These are phyloP conservation scores for Effrenium voratum DNA, from an alignment of 73 alveolate genomes.

Conservation along the genomic window DNA sequence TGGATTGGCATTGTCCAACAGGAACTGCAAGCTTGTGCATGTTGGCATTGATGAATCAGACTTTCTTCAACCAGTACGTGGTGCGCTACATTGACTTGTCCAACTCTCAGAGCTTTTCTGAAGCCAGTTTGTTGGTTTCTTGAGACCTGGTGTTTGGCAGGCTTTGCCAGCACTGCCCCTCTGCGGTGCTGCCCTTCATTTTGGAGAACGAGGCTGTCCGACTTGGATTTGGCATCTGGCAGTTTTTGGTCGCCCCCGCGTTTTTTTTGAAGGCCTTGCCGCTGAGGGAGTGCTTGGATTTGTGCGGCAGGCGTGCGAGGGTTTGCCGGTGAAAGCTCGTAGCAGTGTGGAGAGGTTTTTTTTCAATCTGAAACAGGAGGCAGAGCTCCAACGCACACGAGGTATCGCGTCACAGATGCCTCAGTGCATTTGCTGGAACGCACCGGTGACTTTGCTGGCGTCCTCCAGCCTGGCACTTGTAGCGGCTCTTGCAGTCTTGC, in stretches of 20 bases:
- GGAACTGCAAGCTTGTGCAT: not conserved
- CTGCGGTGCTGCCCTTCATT: slow-evolving; percentile 73
- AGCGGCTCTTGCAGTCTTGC: not conserved
- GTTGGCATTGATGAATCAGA: not conserved
- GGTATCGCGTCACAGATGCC: slow-evolving; percentile 85
- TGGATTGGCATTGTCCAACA: too few relatives aligned
- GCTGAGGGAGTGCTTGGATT: slow-evolving; percentile 77
- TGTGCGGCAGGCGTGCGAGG: slow-evolving; percentile 40
- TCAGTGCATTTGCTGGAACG: slow-evolving; percentile 81
- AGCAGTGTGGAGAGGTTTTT: not conserved
- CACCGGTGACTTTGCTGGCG: slow-evolving; percentile 84
- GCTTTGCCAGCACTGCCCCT: slow-evolving; percentile 76
- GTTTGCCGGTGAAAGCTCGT: not conserved
- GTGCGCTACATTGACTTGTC: slow-evolving; percentile 77
- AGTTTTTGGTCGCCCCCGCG: too few relatives aligned
- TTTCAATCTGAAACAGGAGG: not conserved
- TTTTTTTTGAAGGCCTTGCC: slow-evolving; percentile 23
- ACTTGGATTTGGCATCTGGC: not conserved
- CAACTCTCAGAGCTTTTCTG: not conserved
- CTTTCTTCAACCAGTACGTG: slow-evolving; percentile 50
- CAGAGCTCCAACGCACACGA: too few relatives aligned
- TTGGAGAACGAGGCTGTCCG: slow-evolving; percentile 56
- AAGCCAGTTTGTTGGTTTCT: too few relatives aligned
- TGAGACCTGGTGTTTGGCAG: not conserved
- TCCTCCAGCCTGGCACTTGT: slow-evolving; percentile 28